Base-by-base conservation (phyloP, 768 basidiomycete genomes). In the Lentinula detonsa region DNA sequence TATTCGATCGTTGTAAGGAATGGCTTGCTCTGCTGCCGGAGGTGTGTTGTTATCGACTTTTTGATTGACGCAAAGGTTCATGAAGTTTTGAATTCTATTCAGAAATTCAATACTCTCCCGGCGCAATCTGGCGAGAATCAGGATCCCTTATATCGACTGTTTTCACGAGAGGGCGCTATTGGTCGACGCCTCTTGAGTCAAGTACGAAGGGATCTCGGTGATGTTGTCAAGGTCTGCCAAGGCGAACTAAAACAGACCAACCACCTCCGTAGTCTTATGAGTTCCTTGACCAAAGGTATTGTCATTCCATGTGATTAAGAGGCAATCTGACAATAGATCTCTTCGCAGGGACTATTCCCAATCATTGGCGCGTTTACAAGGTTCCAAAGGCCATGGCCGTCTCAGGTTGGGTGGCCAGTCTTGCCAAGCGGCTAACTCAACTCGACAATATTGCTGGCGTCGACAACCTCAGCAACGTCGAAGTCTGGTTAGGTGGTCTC, bases 191-290 rank as follows among this genome's bases (percentile, higher is more conserved):
- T 99, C 8, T 80, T 98, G n/a, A 75, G 76, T 10, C 85, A 86
- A 60, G 90, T 98, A 56, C 82, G 86, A 54, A 85, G 78, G 70
- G 97, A 98, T 71, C 83, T 99, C 16, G 74, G 76, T 11, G 87
- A 93, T 65, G 85, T 98, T 34, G 81, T 88, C 61, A 85, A 87
- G 68, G 91, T 97, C 46, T 95, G 93, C 73, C 81, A 86, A 66
- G 95, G 95, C 55, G 84, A 84, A 64, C 75, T 93, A 56, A 97
- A 97, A 78, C 95, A 97, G 73, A 98, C 96, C 1, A 99, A 99
- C 70, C 93, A 97, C 68, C 78, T 96, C 33, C 87, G 97, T n/a
- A 86, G 85, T 4, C 78, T 99, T 31, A 90, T 98, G 86, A 91
- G 91, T 65, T 81, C 87, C 39, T 75, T 96, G 61, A 95, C 88